phyloP scores from a whole-genome alignment of 2,329 filamentous ascomycete genomes.

The Fusarium sp. region DNA sequence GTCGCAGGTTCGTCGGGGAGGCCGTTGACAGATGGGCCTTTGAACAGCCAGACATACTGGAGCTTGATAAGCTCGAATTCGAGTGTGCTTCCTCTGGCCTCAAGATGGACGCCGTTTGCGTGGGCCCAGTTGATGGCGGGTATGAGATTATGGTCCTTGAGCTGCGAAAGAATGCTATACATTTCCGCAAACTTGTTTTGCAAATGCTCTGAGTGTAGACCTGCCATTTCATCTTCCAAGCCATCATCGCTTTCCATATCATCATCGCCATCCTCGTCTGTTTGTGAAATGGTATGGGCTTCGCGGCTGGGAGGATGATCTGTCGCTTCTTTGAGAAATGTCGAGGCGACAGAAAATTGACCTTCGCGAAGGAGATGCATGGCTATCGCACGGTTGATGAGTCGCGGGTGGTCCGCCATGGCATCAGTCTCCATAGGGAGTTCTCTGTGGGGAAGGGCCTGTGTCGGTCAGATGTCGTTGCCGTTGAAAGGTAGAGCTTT shows the following conservation, averaged over 20 bases:
- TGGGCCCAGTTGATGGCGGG: constrained; percentile 91
- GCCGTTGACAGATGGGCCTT: constrained; percentile 65
- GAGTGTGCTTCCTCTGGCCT: constrained; percentile 86
- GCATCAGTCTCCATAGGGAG: constrained; percentile 84
- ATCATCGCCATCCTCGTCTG: constrained; percentile 47
- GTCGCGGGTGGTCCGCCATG: constrained; percentile 75
- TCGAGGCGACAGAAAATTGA: constrained; percentile 87
- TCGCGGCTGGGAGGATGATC: constrained; percentile 46
- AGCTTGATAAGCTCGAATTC: constrained; percentile 94
- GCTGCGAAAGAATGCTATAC: constrained; percentile 85
- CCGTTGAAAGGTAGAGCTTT: background rate
- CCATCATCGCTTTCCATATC: constrained; percentile 47
- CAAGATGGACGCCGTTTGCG: constrained; percentile 73
- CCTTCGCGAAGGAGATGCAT: constrained; percentile 97
- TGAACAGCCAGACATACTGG: constrained; percentile 90
- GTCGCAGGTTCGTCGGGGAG: constrained; percentile 59
- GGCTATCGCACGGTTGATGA: constrained; percentile 92
- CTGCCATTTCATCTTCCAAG: constrained; percentile 38
- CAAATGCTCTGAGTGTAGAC: constrained; percentile 60
- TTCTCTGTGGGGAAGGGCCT: constrained; percentile 61
- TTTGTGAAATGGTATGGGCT: constrained; percentile 28
- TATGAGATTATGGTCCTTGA: constrained; percentile 77
- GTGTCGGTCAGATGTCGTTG: constrained; percentile 24
- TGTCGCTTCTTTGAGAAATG: constrained; percentile 79
- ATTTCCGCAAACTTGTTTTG: constrained; percentile 85